Evolutionary conservation across 352 stramenopile genomes (phyloP).

Genomic region (Globisporangium uncinulatum): DNA sequence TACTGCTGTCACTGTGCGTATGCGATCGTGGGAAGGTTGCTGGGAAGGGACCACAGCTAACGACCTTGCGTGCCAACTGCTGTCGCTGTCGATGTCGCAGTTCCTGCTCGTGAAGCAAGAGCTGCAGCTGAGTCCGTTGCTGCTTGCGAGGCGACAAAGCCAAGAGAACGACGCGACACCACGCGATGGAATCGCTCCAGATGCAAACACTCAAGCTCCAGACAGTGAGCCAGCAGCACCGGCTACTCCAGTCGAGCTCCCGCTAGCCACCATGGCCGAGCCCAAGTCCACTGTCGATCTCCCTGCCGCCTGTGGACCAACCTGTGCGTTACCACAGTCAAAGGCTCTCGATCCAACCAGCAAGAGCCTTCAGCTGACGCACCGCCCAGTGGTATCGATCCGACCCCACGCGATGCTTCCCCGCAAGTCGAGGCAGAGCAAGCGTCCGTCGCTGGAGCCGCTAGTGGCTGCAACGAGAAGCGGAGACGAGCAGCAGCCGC

Average conservation of each 20-base stretch:
- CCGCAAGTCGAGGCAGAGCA: slow-evolving; percentile 7
- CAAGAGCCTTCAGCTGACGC: not conserved
- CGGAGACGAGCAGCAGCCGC: not conserved
- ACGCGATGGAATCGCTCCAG: not conserved
- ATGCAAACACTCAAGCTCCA: too few relatives aligned
- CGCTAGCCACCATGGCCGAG: too few relatives aligned
- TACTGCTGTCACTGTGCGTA: not conserved
- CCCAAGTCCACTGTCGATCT: not conserved
- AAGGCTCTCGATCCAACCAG: not conserved
- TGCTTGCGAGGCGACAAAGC: slow-evolving; percentile 1
- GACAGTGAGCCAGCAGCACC: too few relatives aligned
- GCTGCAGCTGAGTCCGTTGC: slow-evolving; percentile 23
- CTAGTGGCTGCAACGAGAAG: not conserved
- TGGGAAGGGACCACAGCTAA: too few relatives aligned
- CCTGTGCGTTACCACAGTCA: not conserved
- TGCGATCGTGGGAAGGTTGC: not conserved
- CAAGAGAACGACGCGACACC: not conserved
- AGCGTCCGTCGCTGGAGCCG: slow-evolving; percentile 3
- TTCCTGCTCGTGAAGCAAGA: slow-evolving; percentile 51
- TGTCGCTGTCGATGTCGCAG: slow-evolving; percentile 8
- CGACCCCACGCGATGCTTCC: slow-evolving; percentile 5
- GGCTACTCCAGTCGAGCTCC: too few relatives aligned
- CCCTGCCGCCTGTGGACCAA: too few relatives aligned
- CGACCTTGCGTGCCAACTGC: not conserved
- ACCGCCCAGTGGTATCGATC: slow-evolving; percentile 6